Conservation (phyloP, 1,284 basidiomycete genomes). For the Pyrrhoderma noxium region DNA sequence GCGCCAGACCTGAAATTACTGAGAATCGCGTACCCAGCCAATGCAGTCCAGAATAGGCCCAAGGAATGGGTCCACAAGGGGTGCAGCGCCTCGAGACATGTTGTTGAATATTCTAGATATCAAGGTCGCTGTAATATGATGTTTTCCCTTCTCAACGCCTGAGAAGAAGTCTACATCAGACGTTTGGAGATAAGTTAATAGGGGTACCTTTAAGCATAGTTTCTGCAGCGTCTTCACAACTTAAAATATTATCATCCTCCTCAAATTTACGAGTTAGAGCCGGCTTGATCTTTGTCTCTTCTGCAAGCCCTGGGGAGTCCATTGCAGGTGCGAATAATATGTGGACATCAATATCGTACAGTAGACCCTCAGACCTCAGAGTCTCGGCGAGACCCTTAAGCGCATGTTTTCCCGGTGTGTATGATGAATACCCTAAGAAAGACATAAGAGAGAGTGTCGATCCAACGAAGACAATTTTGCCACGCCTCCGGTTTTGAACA, state of each 20-base stretch:
- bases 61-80: constrained; percentile 51
- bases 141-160: constrained; percentile 69
- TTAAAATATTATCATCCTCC: constrained; percentile 61
- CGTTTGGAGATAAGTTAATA: constrained; percentile 1
- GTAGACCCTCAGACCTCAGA: constrained; percentile 73
- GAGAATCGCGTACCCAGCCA: constrained; percentile 20
- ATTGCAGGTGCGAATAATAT: constrained; percentile 88
- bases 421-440: constrained; percentile 79
- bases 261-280: constrained; percentile 77
- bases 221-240: constrained; percentile 61
- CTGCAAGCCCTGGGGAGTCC: constrained; percentile 70
- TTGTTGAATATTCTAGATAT: constrained; percentile 64
- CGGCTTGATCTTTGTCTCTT: constrained; percentile 82
- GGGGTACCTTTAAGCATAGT: constrained; percentile 53
- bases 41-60: constrained; percentile 44
- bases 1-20: too few species aligned
- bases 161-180: not conserved
- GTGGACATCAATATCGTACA: constrained; percentile 79
- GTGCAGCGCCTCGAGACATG: constrained; percentile 61
- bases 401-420: constrained; percentile 87
- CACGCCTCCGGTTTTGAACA: constrained; percentile 48
- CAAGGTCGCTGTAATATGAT: constrained; percentile 73
- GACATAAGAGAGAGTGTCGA: constrained; percentile 80
- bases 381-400: constrained; percentile 84
- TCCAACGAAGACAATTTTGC: constrained; percentile 77